Evolutionary conservation across 495 filamentous ascomycete genomes (phyloP), one percentile per base, ranked within the genome.

Genomic region (Trichoderma parareesei): DNA sequence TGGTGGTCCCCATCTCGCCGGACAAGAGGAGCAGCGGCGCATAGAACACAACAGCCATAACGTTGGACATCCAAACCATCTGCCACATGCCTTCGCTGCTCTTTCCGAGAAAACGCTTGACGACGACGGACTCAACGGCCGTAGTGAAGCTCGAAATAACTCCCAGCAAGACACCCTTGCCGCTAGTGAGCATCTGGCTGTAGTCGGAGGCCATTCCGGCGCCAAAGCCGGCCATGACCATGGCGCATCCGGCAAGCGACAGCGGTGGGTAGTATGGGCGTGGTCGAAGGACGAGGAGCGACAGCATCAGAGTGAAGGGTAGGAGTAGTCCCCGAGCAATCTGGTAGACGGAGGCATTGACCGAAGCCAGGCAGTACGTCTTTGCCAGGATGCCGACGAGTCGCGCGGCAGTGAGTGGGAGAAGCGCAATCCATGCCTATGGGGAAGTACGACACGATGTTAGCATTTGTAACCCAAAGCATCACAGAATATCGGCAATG

Each of bases 81-180:
- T 70, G 68, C 68, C 68, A 70, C 66, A 70, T 68, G 3, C 68
- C 65, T 41, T 68, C 66, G 42, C 68, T 67, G 11, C 48, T 64
- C 40, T 70, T 70, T 20, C 63, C 64, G 37, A 70, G 57, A 43
- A 68, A 70, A 20, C 55, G 60, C 49, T 70, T 70, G 1, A 70
- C 68, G 11, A 70, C 68, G 1, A 70, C 66, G 20, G 55, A 63
- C 57, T 70, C 68, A 0, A 70, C 64, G 14, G 68, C 68, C 33
- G 68, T 70, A 5, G 68, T 70, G 44, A 70, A 68, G 35, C 66
- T 68, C 37, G 63, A 66, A 14, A 64, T 64, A 18, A 70, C 65
- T 6, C 68, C 68, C 5, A 70, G 63, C 9, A 64, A 14, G 7
- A 70, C 41, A 3, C 68, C 68, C 33, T 60, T 63, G 16, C 61